These are phyloP conservation scores for Verticillium tricorpus DNA, from an alignment of 2,329 filamentous ascomycete species.

Conservation along the genomic window DNA sequence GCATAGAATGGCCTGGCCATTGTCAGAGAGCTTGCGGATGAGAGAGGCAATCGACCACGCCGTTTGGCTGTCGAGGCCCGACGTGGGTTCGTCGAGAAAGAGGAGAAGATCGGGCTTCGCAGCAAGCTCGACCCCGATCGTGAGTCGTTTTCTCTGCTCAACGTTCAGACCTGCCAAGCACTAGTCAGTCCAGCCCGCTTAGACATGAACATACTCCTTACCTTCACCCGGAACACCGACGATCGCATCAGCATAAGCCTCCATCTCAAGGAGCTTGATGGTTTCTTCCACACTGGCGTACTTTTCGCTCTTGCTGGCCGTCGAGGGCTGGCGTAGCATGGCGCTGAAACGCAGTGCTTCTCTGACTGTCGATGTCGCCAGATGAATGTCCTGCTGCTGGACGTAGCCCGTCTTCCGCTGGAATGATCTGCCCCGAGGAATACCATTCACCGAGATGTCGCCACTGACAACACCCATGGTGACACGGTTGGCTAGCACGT, in stretches of 20 bases:
- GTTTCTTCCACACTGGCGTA: constrained; percentile 21
- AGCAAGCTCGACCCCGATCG: constrained; percentile 72
- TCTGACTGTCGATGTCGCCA: constrained; percentile 37
- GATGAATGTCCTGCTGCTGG: constrained; percentile 53
- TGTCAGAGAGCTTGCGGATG: constrained; percentile 58
- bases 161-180: constrained; percentile 29
- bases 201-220: background rate
- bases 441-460: constrained; percentile 66
- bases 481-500: constrained; percentile 58
- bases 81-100: constrained; percentile 75
- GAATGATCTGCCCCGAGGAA: constrained; percentile 57
- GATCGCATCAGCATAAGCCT: constrained; percentile 65
- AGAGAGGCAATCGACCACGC: constrained; percentile 71
- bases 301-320: constrained; percentile 33
- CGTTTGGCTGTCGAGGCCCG: constrained; percentile 70
- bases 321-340: constrained; percentile 59
- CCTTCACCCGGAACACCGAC: constrained; percentile 63
- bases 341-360: constrained; percentile 65
- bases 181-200: background rate
- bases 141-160: constrained; percentile 52
- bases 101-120: constrained; percentile 68
- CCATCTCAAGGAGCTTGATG: constrained; percentile 29
- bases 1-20: constrained; percentile 43
- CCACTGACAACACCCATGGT: constrained; percentile 65
- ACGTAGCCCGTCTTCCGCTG: constrained; percentile 66